Evolutionary conservation across 108 stramenopile genomes (phyloP), one percentile per base, ranked within the genome.

Genomic region (Cyclotella baltica): DNA sequence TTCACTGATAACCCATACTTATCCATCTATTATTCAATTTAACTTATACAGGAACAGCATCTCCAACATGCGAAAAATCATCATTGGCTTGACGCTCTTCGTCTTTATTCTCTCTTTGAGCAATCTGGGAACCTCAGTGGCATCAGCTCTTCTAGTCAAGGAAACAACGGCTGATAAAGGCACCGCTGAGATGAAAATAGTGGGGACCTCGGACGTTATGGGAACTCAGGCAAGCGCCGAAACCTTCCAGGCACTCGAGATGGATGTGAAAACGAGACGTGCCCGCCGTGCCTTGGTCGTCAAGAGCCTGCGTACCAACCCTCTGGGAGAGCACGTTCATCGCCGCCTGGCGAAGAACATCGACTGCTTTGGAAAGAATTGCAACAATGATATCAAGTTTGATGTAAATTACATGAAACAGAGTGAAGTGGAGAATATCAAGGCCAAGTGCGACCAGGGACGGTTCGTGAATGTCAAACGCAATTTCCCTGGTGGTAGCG

Each of bases 101-200:
- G 36, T 56, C 35, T 4, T 70, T 25, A 38, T 70, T 25, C 55
- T 70, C 9, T 33, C 69, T 19, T 51, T 70, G 55, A 27, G 23
- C 35, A 70, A 70, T 25, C 22, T 70, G 52, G 69, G 69, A 18
- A 70, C 69, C 4, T 70, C 69, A 2, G 19, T 70, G 4, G 69
- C 69, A 33, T 56, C 53, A 13, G 69, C 52, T 15, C 20, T 57
- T 22, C 36, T 70, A 9, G 55, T 51, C 36, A 70, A 70, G 27
- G 55, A 70, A 28, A 67, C 50, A 13, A 30, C 31, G 4, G 48
- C 67, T 10, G 48, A 67, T 30, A n/a, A 28, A 3, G 29, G 20
- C 19, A 50, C 67, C 28, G 27, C 19, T 8, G 47, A 46, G 28
- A 33, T 67, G 30, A 48, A 67, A 31, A 28, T 67, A 11, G 23